Percentiles rank a stretch among this genome's conserved stretches.
These are phyloP conservation scores for Eimeria praecox DNA, from an alignment of 169 alveolate genomes.

Conservation along the genomic window DNA sequence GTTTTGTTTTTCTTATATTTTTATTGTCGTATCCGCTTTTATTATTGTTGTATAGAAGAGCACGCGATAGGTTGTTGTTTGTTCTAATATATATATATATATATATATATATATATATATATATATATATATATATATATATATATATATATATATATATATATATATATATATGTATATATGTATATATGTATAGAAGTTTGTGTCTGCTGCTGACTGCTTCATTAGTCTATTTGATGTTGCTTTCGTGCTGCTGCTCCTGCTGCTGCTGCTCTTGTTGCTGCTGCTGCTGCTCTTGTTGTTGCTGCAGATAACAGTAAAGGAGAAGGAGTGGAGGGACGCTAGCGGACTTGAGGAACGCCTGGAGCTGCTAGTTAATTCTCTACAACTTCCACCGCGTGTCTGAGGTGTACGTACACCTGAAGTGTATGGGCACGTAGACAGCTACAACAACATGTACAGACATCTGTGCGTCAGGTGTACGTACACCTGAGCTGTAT, in stretches of 20 bases:
- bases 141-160: too few species aligned
- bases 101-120: too few species aligned
- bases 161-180: too few species aligned
- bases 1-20: too few species aligned
- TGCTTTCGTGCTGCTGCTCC: not conserved
- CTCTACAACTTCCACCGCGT: not conserved
- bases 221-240: too few species aligned
- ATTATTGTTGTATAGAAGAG: too few species aligned
- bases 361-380: not conserved
- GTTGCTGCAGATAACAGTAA: slow-evolving; percentile 29
- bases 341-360: not conserved
- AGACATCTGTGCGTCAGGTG: not conserved
- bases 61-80: too few species aligned
- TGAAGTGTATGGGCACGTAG: not conserved
- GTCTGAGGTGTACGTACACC: not conserved
- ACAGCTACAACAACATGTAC: not conserved
- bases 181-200: too few species aligned
- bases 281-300: slow-evolving; percentile 19
- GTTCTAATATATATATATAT: too few species aligned
- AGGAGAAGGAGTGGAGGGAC: not conserved
- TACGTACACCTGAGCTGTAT: not conserved
- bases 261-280: slow-evolving; percentile 19
- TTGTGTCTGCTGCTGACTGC: too few species aligned
- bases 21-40: too few species aligned
- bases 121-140: too few species aligned